Base-by-base conservation (phyloP, 2,329 filamentous ascomycete species). In the Didymella exigua region DNA sequence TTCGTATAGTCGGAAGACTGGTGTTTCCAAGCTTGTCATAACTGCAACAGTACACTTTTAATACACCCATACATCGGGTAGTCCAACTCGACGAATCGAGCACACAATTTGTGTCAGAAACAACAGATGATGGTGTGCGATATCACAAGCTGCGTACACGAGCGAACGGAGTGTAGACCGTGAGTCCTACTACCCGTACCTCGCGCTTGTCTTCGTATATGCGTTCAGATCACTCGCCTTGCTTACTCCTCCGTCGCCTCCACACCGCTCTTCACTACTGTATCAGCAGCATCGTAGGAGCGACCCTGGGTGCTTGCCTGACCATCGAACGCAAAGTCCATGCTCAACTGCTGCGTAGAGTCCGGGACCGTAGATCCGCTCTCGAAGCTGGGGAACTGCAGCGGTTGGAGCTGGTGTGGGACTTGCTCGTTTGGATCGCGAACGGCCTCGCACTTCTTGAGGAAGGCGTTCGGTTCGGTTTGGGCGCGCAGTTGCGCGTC, bases 371-470 rank as follows among this genome's bases (percentile, higher is more conserved):
- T 21, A 14, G n/a, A 30, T 10, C 33, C 21, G 24, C 14, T 24
- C 2, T 24, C 13, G 18, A 27, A 26, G 31, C 31, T 31, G 13
- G 48, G 30, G 38, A 50, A 50, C 18, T 24, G 40, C 24, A 50
- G 19, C 4, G 24, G 31, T 24, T 50, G 23, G 8, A 30, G 48
- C 24, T 29, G 30, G 38, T 29, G 48, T 13, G 18, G 11, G 1
- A 10, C 7, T 0, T 37, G 30, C 4, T 29, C 24, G 9, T 43
- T 23, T 4, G 31, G 23, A 13, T 50, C 48, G 2, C 48, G 48
- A 2, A 38, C 40, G 5, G 48, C 48, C 19, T 50, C 48, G 19
- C 48, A 44, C 26, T 50, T 37, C 14, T 41, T 31, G 10, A 44
- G 10, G 31, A 50, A 50, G 3, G 26, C 24, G 6, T 9, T 37